Evolutionary conservation across 1,284 basidiomycete genomes (phyloP).

Genomic region (Ceratobasidium sp.): DNA sequence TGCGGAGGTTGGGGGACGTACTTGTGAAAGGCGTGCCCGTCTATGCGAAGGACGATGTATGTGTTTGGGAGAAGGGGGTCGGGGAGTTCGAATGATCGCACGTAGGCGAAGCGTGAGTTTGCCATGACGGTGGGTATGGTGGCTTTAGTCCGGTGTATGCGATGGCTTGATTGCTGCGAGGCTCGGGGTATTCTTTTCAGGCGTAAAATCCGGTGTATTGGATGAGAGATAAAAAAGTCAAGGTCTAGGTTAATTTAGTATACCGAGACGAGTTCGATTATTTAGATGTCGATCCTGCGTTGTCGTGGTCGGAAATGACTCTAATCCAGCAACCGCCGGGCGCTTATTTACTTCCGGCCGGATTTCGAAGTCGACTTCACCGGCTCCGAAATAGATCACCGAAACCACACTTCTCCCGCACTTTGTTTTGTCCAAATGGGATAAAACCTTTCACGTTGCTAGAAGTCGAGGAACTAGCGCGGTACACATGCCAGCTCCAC

Average conservation of each 20-base stretch:
- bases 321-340: neutral
- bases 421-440: slow-evolving; percentile 41
- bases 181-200: too few relatives aligned
- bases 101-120: slow-evolving; percentile 91
- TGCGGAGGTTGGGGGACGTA: slow-evolving; percentile 57
- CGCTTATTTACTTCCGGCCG: neutral
- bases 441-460: slow-evolving; percentile 5
- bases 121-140: slow-evolving; percentile 73
- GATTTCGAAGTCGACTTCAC: neutral
- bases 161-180: too few relatives aligned
- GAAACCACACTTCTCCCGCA: slow-evolving; percentile 1
- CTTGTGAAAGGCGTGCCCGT: slow-evolving; percentile 97
- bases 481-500: slow-evolving; percentile 6
- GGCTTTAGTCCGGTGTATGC: neutral
- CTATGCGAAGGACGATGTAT: slow-evolving; percentile 88
- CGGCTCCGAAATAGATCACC: slow-evolving; percentile 23
- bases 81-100: slow-evolving; percentile 89
- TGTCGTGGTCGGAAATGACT: slow-evolving; percentile 4
- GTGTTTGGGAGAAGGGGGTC: slow-evolving; percentile 88
- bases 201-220: too few relatives aligned
- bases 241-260: too few relatives aligned
- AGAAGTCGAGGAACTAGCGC: slow-evolving; percentile 18
- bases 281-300: neutral
- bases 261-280: neutral
- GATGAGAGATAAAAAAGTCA: too few relatives aligned